Conservation (phyloP, 192 early-diverging fungal species). For the Backusella sp. region DNA sequence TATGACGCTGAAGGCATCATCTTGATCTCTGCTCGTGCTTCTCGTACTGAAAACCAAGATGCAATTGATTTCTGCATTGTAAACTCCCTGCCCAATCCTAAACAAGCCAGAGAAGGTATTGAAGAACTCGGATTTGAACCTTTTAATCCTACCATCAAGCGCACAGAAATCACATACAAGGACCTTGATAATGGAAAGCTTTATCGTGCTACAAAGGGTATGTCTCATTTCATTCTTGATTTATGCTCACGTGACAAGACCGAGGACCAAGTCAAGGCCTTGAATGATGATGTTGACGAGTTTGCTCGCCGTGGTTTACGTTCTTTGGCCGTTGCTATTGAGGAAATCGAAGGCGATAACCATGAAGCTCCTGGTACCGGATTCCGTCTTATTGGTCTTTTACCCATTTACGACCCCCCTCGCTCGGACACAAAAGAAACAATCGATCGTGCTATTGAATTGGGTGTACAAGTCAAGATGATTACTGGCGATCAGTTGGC, state of each 20-base stretch:
- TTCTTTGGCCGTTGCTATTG: slow-evolving; percentile 68
- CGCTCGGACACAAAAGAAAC: slow-evolving; percentile 81
- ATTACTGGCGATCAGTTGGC: slow-evolving; percentile 91
- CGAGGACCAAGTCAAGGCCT: slow-evolving; percentile 46
- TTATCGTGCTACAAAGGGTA: slow-evolving; percentile 72
- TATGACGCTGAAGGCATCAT: slow-evolving; percentile 59
- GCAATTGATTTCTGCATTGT: slow-evolving; percentile 79
- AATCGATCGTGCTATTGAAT: slow-evolving; percentile 68
- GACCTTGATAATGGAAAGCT: slow-evolving; percentile 60
- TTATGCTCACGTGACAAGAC: slow-evolving; percentile 71
- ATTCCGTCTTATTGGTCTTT: slow-evolving; percentile 67
- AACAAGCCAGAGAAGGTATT: slow-evolving; percentile 60
- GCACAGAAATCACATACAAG: slow-evolving; percentile 69
- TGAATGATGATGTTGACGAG: slow-evolving; percentile 62
- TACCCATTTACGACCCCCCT: slow-evolving; percentile 77
- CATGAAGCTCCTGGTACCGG: slow-evolving; percentile 61
- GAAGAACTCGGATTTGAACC: slow-evolving; percentile 67
- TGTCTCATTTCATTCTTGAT: slow-evolving; percentile 72
- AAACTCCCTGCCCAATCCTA: slow-evolving; percentile 58
- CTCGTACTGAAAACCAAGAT: slow-evolving; percentile 75
- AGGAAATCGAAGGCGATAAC: slow-evolving; percentile 55
- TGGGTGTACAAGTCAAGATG: slow-evolving; percentile 90
- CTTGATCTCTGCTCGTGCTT: slow-evolving; percentile 70
- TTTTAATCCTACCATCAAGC: slow-evolving; percentile 78
- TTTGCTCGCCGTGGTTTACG: slow-evolving; percentile 69